phyloP scores from a whole-genome alignment of 139 green algal species.

The Volvox africanus region DNA sequence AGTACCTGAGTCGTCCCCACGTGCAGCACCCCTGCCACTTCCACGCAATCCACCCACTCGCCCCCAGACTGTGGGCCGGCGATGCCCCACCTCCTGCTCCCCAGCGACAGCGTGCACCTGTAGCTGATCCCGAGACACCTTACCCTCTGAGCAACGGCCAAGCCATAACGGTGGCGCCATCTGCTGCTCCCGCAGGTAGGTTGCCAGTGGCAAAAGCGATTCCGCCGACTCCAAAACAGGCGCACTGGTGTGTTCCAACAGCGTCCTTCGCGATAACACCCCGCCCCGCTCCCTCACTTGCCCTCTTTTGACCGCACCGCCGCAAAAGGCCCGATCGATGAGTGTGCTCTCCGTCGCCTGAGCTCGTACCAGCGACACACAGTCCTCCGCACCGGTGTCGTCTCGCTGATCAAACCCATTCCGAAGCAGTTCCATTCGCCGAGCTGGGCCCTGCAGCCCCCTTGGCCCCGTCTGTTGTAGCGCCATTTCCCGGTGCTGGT shows the following conservation, averaged over 20 bases:
- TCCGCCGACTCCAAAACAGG: neutral
- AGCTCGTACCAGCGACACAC: no score
- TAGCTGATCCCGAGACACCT: neutral
- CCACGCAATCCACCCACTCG: neutral
- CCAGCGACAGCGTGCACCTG: neutral
- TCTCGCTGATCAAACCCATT: no score
- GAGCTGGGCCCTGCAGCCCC: no score
- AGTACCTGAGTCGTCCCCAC: no score
- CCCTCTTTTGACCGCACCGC: no score
- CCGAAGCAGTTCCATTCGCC: no score
- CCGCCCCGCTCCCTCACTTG: no score
- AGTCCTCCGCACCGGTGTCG: no score
- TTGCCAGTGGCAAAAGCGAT: neutral
- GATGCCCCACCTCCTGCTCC: neutral
- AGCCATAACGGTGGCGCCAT: neutral
- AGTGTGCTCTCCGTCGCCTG: neutral
- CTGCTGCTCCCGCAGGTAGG: neutral
- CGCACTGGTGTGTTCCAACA: neutral
- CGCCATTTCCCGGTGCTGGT: neutral
- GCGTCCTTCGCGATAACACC: neutral
- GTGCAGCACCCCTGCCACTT: neutral
- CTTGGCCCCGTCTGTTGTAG: no score
- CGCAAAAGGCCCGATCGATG: neutral
- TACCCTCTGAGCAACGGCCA: neutral
- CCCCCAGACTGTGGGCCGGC: no score